These are phyloP conservation scores for Clitoria ternatea DNA, from an alignment of 306 rosid genomes.

Conservation along the genomic window DNA sequence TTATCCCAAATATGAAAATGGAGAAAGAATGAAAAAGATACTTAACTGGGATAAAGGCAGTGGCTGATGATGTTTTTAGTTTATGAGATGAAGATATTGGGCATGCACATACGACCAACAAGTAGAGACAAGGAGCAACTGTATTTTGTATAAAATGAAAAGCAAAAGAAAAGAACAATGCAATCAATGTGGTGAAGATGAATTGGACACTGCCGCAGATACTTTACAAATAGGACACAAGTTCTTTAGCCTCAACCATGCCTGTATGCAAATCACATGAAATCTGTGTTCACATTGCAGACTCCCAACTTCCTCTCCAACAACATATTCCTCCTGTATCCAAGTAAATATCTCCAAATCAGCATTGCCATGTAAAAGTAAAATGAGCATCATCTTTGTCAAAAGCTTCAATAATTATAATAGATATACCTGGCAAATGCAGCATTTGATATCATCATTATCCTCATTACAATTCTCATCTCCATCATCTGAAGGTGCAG, in stretches of 20 bases:
- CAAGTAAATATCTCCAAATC: neutral
- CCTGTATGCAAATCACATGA: slow-evolving; percentile 61
- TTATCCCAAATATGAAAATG: too few species aligned
- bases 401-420: neutral
- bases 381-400: neutral
- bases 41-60: slow-evolving; percentile 8
- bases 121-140: neutral
- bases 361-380: neutral
- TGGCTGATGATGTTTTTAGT: slow-evolving; percentile 41
- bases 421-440: slow-evolving; percentile 77
- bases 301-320: slow-evolving; percentile 67
- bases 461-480: slow-evolving; percentile 23
- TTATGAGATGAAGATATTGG: slow-evolving; percentile 25
- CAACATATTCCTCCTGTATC: slow-evolving; percentile 67
- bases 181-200: slow-evolving; percentile 35
- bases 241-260: slow-evolving; percentile 78
- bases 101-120: slow-evolving; percentile 39
- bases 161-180: neutral
- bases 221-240: slow-evolving; percentile 92
- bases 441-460: slow-evolving; percentile 61
- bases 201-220: slow-evolving; percentile 33
- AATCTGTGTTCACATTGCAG: slow-evolving; percentile 61
- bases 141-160: slow-evolving; percentile 22
- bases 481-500: slow-evolving; percentile 35
- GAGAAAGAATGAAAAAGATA: neutral